Base-by-base conservation (phyloP, 2,329 filamentous ascomycete species). In the Hymenoscyphus fructigenus region DNA sequence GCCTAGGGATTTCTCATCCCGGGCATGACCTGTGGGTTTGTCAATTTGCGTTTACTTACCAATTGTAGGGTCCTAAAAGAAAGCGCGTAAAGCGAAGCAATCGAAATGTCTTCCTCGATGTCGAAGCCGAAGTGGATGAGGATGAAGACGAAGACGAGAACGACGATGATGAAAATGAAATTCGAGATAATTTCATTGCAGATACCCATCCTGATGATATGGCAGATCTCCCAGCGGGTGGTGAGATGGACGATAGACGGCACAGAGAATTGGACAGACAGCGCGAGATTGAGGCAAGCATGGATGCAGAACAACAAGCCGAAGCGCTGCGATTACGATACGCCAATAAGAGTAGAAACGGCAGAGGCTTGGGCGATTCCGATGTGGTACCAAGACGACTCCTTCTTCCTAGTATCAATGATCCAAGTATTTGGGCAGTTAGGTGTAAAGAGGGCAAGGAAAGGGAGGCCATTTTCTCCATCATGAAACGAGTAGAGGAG, bases 111-210 rank as follows among this genome's bases (percentile, higher is more conserved):
- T 97, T 97, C 86, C 88, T 99, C 80, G 95, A 99, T 87, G 92
- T 94, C 74, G 95, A 99, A 83, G 95, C 95, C 77, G 95, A 97
- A 80, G 95, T 99, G 71, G 95, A 98, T 75, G 95, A 91, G 65
- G 88, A 96, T 69, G 93, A 96, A 72, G 93, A 97, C 72, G 91
- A 92, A 70, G 89, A 86, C 70, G 91, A 91, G 67, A 92, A 96
- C 69, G 92, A 96, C 60, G 94, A 97, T 71, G 92, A 96, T 71
- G 93, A 96, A 62, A 89, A 93, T 71, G 92, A 90, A 70, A 87
- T 89, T 61, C 77, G 84, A 64, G 92, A 92, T 64, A 90, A 91
- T 70, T 92, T 95, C 76, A 93, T 93, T 75, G 91, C 92, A 70
- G 91, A 96, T 76, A 91, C 91, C 68, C 93, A 98, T 76, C 92